These are phyloP conservation scores for Teratosphaeria nubilosa DNA, from an alignment of 2,329 filamentous ascomycete species.

Conservation along the genomic window DNA sequence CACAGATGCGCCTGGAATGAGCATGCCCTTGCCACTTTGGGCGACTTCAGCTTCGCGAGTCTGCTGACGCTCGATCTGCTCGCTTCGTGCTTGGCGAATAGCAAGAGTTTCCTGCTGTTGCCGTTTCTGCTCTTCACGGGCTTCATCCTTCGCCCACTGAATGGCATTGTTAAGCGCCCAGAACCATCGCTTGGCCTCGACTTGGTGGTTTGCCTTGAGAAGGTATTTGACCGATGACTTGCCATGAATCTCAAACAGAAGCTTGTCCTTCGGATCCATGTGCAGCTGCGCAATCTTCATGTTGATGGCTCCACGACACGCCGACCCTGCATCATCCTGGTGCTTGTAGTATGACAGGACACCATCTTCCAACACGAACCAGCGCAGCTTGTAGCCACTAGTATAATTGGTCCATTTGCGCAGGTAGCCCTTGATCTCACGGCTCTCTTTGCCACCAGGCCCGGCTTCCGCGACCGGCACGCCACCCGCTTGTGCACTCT, in stretches of 20 bases:
- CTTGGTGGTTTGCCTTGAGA: conserved; percentile 92
- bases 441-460: conserved; percentile 68
- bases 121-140: conserved; percentile 75
- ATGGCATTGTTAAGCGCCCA: conserved; percentile 99
- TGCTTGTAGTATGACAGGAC: conserved; percentile 99
- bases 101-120: conserved; percentile 64
- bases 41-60: conserved; percentile 20
- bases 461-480: conserved; percentile 35
- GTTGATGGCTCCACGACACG: conserved; percentile 94
- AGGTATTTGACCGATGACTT: conserved; percentile 99
- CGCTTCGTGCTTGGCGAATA: conserved; percentile 67
- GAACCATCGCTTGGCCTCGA: conserved; percentile 97
- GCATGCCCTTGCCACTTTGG: conserved; percentile 10
- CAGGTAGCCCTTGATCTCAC: conserved; percentile 96
- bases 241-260: conserved; percentile 92
- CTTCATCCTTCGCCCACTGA: conserved; percentile 96
- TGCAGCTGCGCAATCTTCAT: conserved; percentile 92
- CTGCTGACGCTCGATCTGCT: conserved; percentile 49
- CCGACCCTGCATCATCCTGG: conserved; percentile 91
- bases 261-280: conserved; percentile 96
- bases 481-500: conserved; percentile 39
- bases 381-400: conserved; percentile 88
- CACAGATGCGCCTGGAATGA: conserved; percentile 32
- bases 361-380: conserved; percentile 96
- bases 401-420: conserved; percentile 99